phyloP scores from a whole-genome alignment of 371 early-diverging fungal genomes.

The Umbelopsis sp. region DNA sequence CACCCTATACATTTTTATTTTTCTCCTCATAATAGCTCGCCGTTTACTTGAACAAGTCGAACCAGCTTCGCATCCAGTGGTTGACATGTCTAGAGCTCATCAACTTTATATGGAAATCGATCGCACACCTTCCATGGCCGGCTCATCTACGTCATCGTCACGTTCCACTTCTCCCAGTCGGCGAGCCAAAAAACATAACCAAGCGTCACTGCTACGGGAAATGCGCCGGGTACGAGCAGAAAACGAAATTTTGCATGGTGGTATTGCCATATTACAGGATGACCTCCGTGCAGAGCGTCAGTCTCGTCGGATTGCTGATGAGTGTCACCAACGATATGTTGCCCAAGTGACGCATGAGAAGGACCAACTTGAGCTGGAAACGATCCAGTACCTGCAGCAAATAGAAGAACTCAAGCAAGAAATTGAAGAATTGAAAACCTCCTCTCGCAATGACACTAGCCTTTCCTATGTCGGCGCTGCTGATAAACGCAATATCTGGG shows the following conservation, averaged over 20 bases:
- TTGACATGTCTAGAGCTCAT: neutral
- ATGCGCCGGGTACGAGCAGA: conserved; percentile 47
- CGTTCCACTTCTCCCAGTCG: conserved; percentile 7
- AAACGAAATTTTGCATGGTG: conserved; percentile 35
- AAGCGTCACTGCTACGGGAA: conserved; percentile 34
- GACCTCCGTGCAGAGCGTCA: conserved; percentile 41
- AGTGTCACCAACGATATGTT: conserved; percentile 38
- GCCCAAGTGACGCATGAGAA: conserved; percentile 36
- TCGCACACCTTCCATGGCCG: neutral
- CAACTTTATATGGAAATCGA: conserved; percentile 9
- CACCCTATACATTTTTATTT: neutral
- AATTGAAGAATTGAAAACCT: conserved; percentile 28
- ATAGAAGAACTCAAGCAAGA: conserved; percentile 34
- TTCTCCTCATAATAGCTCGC: neutral
- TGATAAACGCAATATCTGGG: conserved; percentile 21
- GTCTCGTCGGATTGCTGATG: conserved; percentile 41
- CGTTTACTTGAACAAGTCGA: neutral
- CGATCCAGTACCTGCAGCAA: conserved; percentile 34
- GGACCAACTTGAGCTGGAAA: conserved; percentile 34
- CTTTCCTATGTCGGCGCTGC: conserved; percentile 11
- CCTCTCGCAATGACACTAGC: neutral
- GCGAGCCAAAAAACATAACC: conserved; percentile 11
- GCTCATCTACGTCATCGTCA: conserved; percentile 17
- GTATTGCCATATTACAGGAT: conserved; percentile 38
- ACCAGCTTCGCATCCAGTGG: neutral